Conservation (phyloP, 345 rosid species). For the Citrus sp. region DNA sequence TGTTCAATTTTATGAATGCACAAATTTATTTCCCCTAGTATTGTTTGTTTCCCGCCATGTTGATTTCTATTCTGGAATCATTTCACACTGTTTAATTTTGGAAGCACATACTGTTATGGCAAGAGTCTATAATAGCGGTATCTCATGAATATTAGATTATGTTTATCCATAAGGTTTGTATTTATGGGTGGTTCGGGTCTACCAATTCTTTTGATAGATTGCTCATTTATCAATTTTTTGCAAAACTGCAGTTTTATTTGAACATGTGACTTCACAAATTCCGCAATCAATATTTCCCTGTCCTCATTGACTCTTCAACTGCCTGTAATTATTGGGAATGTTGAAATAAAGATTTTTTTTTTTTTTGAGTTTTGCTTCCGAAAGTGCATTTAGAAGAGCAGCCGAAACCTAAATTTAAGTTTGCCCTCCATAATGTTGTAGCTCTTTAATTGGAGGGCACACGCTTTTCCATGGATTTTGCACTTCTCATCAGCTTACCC, state of each 20-base stretch:
- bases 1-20: background rate
- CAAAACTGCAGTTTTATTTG: background rate
- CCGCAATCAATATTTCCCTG: background rate
- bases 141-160: background rate
- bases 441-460: background rate
- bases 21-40: background rate
- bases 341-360: background rate
- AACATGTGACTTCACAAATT: background rate
- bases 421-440: background rate
- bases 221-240: background rate
- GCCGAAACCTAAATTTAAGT: background rate
- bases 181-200: background rate
- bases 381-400: background rate
- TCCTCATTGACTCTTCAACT: background rate
- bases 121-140: background rate
- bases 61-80: background rate
- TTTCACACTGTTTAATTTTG: background rate
- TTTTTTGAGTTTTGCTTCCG: background rate
- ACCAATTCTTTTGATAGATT: background rate
- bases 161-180: background rate
- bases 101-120: background rate
- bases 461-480: background rate
- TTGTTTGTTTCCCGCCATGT: background rate
- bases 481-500: background rate
- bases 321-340: slow-evolving; percentile 1